phyloP scores from a whole-genome alignment of 106 monocot genomes.

The Gastrodia elata region DNA sequence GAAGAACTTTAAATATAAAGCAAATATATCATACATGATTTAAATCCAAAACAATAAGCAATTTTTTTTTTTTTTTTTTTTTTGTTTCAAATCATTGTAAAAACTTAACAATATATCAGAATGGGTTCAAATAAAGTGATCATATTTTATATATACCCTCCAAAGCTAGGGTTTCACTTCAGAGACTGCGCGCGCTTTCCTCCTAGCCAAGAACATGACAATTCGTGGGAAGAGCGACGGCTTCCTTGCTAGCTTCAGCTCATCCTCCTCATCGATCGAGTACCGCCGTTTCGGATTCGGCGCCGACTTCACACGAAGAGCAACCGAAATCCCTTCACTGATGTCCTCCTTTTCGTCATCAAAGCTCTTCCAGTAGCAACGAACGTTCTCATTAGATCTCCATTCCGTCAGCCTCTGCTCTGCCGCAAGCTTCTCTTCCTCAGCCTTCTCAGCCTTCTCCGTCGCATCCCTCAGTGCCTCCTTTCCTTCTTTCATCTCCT shows the following conservation, averaged over 20 bases:
- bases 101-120: background rate
- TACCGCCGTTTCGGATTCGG: slow-evolving; percentile 8
- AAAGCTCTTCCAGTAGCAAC: background rate
- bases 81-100: no score
- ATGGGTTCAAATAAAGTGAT: background rate
- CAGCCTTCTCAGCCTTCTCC: slow-evolving; percentile 40
- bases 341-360: background rate
- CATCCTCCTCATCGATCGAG: slow-evolving; percentile 2
- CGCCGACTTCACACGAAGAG: slow-evolving; percentile 9
- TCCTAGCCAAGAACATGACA: slow-evolving; percentile 39
- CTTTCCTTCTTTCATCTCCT: slow-evolving; percentile 31
- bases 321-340: no score
- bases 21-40: no score
- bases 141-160: background rate
- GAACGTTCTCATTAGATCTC: slow-evolving; percentile 24
- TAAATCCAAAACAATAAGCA: no score
- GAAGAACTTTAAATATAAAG: no score
- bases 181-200: slow-evolving; percentile 42
- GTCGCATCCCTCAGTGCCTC: slow-evolving; percentile 26
- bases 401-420: slow-evolving; percentile 66
- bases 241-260: slow-evolving; percentile 41
- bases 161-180: slow-evolving; percentile 6
- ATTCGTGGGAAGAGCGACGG: slow-evolving; percentile 55
- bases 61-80: no score
- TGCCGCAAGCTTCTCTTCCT: slow-evolving; percentile 31